A percentile compares a stretch with the other conserved stretches of the same genome.
phyloP scores from a whole-genome alignment of 2,329 filamentous ascomycete genomes.

The Penicillium occitanis region DNA sequence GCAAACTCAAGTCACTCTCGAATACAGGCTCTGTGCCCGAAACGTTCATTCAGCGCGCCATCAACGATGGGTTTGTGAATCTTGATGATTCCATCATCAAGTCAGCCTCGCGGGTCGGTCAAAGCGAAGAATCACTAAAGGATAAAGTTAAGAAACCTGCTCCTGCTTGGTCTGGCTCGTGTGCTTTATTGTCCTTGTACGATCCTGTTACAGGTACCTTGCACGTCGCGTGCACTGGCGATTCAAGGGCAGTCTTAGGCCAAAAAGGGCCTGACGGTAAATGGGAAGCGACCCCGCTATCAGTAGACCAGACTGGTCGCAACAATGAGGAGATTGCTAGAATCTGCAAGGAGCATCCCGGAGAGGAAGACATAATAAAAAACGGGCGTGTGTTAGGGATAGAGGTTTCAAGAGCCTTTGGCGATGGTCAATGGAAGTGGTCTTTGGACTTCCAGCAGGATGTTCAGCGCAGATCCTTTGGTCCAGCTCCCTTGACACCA shows the following conservation, averaged over 20 bases:
- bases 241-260: conserved; percentile 66
- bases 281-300: conserved; percentile 58
- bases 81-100: conserved; percentile 30
- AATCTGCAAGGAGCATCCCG: conserved; percentile 60
- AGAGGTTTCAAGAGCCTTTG: conserved; percentile 65
- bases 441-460: conserved; percentile 49
- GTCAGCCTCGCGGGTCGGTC: conserved; percentile 22
- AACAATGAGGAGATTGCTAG: conserved; percentile 60
- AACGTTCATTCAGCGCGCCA: conserved; percentile 25
- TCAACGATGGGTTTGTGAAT: conserved; percentile 27
- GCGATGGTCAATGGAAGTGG: conserved; percentile 70
- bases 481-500: conserved; percentile 47
- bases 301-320: conserved; percentile 65
- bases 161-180: conserved; percentile 55
- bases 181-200: conserved; percentile 63
- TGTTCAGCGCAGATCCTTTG: conserved; percentile 30
- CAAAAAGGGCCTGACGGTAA: conserved; percentile 31
- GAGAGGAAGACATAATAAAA: conserved; percentile 58
- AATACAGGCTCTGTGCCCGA: neutral
- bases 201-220: conserved; percentile 56
- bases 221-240: conserved; percentile 65
- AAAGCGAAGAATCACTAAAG: conserved; percentile 24
- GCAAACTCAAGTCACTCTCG: conserved; percentile 18
- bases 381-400: conserved; percentile 62
- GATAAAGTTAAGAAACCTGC: conserved; percentile 28